Conservation (phyloP, 2,329 filamentous ascomycete species). For the Aspergillus fumigatus region DNA sequence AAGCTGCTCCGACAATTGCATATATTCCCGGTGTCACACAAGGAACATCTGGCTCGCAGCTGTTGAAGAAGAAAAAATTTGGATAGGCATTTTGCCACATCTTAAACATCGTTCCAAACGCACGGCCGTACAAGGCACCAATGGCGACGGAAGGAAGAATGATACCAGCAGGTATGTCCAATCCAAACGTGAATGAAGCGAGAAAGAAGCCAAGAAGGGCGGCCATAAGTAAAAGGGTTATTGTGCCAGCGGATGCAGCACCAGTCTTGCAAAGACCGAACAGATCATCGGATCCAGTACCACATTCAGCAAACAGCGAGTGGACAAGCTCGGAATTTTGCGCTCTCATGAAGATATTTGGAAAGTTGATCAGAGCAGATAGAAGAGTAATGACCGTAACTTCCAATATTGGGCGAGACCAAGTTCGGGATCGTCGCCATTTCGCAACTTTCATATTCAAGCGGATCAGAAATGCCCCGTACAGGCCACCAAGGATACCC, state of each 20-base stretch:
- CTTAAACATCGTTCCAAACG: constrained; percentile 82
- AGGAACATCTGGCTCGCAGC: constrained; percentile 77
- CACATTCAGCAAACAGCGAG: constrained; percentile 87
- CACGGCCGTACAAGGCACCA: constrained; percentile 82
- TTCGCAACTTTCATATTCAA: constrained; percentile 81
- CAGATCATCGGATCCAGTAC: constrained; percentile 73
- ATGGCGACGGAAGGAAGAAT: constrained; percentile 96
- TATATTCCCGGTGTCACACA: constrained; percentile 95
- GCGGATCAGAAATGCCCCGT: constrained; percentile 91
- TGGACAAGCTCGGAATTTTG: constrained; percentile 90
- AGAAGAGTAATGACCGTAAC: constrained; percentile 74
- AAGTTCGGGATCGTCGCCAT: constrained; percentile 69
- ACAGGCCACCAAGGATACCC: constrained; percentile 86
- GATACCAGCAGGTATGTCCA: constrained; percentile 92
- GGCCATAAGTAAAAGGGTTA: constrained; percentile 77
- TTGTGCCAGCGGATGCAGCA: constrained; percentile 73
- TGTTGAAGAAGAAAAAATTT: constrained; percentile 68
- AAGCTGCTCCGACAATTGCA: constrained; percentile 91
- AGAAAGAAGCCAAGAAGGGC: constrained; percentile 80
- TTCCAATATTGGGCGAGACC: constrained; percentile 71
- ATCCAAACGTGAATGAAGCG: constrained; percentile 82
- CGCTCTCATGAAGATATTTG: constrained; percentile 92
- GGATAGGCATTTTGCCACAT: constrained; percentile 80
- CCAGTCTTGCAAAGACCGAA: constrained; percentile 88
- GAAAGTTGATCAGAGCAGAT: constrained; percentile 88